Conservation (phyloP, 1,284 basidiomycete species). For the Cutaneotrichosporon sp. region DNA sequence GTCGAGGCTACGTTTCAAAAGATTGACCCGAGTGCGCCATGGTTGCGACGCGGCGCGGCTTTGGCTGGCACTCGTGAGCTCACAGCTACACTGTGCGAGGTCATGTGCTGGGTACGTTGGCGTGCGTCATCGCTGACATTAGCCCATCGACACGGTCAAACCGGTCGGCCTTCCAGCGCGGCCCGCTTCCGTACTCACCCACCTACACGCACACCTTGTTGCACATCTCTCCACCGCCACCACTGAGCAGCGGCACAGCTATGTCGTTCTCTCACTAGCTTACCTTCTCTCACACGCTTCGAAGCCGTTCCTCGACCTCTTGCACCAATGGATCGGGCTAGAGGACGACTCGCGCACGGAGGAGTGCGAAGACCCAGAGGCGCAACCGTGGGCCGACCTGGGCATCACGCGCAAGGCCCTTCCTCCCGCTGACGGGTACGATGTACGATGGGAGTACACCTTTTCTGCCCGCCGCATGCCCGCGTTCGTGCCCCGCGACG, state of each 20-base stretch:
- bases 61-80: constrained; percentile 35
- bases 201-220: constrained; percentile 40
- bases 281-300: constrained; percentile 40
- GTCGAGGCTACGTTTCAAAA: constrained; percentile 21
- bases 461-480: constrained; percentile 44
- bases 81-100: constrained; percentile 28
- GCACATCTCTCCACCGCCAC: constrained; percentile 31
- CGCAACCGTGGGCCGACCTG: constrained; percentile 48
- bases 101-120: constrained; percentile 39
- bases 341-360: constrained; percentile 26
- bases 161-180: constrained; percentile 34
- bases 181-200: constrained; percentile 39
- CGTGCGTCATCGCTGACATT: neutral
- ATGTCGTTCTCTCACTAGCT: constrained; percentile 32
- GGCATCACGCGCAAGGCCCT: constrained; percentile 37
- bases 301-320: constrained; percentile 34
- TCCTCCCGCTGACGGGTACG: constrained; percentile 1
- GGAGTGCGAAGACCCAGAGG: constrained; percentile 29
- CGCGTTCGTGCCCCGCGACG: constrained; percentile 38
- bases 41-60: constrained; percentile 31
- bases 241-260: constrained; percentile 14
- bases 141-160: constrained; percentile 31
- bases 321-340: constrained; percentile 48
- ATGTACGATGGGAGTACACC: constrained; percentile 33
- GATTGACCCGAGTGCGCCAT: constrained; percentile 15